Percentiles rank a stretch among this genome's conserved stretches.
Evolutionary conservation across 768 basidiomycete species (phyloP).

Genomic region (Chalciporus sphaerocephalus): DNA sequence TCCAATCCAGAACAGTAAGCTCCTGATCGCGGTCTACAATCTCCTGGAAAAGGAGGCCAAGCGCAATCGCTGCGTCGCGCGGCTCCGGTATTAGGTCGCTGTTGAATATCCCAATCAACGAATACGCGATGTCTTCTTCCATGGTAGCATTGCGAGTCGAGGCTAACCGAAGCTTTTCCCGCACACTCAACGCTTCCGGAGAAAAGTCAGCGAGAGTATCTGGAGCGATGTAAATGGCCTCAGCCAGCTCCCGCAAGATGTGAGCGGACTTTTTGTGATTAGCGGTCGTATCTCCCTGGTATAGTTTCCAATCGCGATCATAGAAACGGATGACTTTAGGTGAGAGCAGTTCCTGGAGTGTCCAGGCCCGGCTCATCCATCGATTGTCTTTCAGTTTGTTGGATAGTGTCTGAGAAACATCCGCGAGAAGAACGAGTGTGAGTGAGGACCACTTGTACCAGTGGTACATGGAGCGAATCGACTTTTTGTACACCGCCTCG

Average conservation of each 20-base stretch:
- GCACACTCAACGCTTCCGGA: conserved; percentile 1
- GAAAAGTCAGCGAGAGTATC: background rate
- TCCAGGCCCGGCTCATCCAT: conserved; percentile 18
- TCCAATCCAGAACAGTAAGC: conserved; percentile 18
- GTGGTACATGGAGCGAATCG: conserved; percentile 13
- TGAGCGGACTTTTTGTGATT: conserved; percentile 8
- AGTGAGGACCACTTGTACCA: conserved; percentile 12
- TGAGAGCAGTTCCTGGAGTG: conserved; percentile 13
- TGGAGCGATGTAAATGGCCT: background rate
- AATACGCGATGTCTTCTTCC: conserved; percentile 12
- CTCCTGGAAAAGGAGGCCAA: conserved; percentile 14
- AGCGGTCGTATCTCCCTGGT: background rate
- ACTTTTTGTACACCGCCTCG: background rate
- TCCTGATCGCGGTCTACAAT: conserved; percentile 11
- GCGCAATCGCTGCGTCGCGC: conserved; percentile 4
- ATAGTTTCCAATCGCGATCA: conserved; percentile 1
- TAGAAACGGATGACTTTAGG: conserved; percentile 13
- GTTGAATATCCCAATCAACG: conserved; percentile 15
- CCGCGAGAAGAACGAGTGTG: conserved; percentile 12
- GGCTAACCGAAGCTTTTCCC: conserved; percentile 11
- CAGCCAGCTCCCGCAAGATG: background rate
- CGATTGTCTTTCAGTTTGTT: conserved; percentile 3
- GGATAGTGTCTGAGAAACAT: background rate
- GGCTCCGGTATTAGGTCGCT: conserved; percentile 10
- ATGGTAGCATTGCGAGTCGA: conserved; percentile 9